Base-by-base conservation (phyloP, 2,329 filamentous ascomycete genomes). In the Colletotrichum filicis region DNA sequence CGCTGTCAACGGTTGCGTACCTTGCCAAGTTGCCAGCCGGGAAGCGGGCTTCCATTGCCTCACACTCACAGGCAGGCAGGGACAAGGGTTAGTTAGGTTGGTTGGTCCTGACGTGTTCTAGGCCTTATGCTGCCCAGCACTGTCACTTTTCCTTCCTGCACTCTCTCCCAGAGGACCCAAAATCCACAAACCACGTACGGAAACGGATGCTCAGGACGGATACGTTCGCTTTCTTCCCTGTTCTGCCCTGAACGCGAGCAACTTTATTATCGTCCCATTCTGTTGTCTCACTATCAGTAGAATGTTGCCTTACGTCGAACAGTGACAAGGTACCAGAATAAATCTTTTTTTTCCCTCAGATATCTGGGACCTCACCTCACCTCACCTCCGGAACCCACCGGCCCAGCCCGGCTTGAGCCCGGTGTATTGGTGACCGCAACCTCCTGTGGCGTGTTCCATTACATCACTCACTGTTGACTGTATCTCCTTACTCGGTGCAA, bases 361-460 rank as follows among this genome's bases (percentile, higher is more conserved):
- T 28, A 37, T 55, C 12, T 14, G 32, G 35, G 12, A 35, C 30
- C 30, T 59, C 28, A 49, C 42, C 42, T 49, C 42, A 49, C 42
- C 42, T 49, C 37, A 42, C 46, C 24, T 46, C 61, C 52, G 16
- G 32, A 32, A 42, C 52, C 24, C 52, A 26, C 52, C 16, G 24
- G 32, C 24, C 26, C 49, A 24, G 32, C 68, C 64, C 70, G 70
- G 59, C 66, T 53, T 56, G 30, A 59, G 57, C 42, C 66, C 46
- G 59, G 59, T 52, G 59, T 69, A 69, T 59, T 72, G 53, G 70
- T 69, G 70, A 64, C 59, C 32, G 26, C 66, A 56, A 64, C 26
- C 52, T 63, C 4, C 37, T 35, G 59, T 72, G 70, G 70, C 59
- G 66, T 72, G 70, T 69, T 60, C n/a, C 7, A 53, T 69, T 72